These are phyloP conservation scores for Dioscorea zingiberensis DNA, from an alignment of 106 monocot genomes.

Conservation along the genomic window DNA sequence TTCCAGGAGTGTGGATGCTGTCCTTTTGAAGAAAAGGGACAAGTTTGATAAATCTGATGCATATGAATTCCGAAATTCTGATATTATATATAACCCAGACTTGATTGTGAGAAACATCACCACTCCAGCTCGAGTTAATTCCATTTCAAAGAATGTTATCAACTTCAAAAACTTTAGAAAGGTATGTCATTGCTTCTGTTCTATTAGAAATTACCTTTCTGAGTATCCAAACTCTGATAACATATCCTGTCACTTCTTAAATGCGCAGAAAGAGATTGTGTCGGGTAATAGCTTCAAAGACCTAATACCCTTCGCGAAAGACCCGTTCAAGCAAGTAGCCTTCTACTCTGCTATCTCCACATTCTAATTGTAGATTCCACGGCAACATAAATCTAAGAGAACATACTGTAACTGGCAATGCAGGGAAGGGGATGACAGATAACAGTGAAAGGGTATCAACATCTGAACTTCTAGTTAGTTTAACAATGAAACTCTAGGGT, in stretches of 20 bases:
- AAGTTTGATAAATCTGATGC: slow-evolving; percentile 36
- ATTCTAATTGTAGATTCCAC: too few relatives aligned
- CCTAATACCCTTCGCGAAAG: slow-evolving; percentile 82
- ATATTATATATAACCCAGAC: slow-evolving; percentile 69
- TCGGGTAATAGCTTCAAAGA: slow-evolving; percentile 72
- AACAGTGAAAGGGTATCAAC: slow-evolving; percentile 71
- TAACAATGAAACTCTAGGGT: background rate
- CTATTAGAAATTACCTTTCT: background rate
- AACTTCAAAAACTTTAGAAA: slow-evolving; percentile 92
- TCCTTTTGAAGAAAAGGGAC: slow-evolving; percentile 27
- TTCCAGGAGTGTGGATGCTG: slow-evolving; percentile 8
- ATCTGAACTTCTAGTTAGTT: background rate
- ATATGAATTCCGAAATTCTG: slow-evolving; percentile 53
- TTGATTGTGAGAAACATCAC: slow-evolving; percentile 50
- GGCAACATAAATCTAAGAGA: slow-evolving; percentile 19
- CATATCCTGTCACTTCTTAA: background rate
- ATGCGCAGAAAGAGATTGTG: slow-evolving; percentile 35
- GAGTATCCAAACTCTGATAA: too few relatives aligned
- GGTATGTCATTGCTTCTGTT: slow-evolving; percentile 33
- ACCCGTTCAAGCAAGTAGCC: slow-evolving; percentile 70
- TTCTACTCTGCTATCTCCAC: too few relatives aligned
- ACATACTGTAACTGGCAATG: slow-evolving; percentile 37
- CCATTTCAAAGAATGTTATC: slow-evolving; percentile 14
- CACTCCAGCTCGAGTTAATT: slow-evolving; percentile 6
- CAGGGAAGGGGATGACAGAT: slow-evolving; percentile 4